Base-by-base conservation (phyloP, 164 flowering plant genomes). In the Vitis labrusca region DNA sequence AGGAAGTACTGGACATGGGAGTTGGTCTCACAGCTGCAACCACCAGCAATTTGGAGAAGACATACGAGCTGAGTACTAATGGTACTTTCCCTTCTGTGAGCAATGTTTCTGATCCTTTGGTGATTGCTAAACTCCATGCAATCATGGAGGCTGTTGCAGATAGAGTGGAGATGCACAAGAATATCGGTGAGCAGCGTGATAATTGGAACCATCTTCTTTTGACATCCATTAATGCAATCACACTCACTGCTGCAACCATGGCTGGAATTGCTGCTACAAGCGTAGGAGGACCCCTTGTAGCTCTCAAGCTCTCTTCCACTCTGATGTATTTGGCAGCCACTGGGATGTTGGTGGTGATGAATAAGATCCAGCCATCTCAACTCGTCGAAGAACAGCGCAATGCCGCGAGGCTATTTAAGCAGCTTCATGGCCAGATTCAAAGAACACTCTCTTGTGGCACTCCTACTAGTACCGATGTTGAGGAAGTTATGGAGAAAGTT, bases 361-460 rank as follows among this genome's bases (percentile, higher is more conserved):
- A 85, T 81, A 88, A 80, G 73, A 83, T 89, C 66, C 93, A 91
- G 59, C 97, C 94, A 0, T 88, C 92, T 0, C 94, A 91, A 53
- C 86, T 88, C 0, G 89, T 86, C 3, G 91, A 89, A 74, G 93
- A 89, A 63, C 97, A 91, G 61, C 59, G 90, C 15, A 87, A 89
- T 23, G 90, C 89, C 0, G 61, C 82, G 0, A 82, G 92, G 64
- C 52, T 86, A 77, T 89, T 85, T 78, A 80, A 79, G 72, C 82
- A 82, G 56, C 86, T 87, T 11, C 75, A 76, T 14, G 1, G 17
- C 6, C 64, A 82, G 29, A 75, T 89, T 9, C 61, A 78, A 65
- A 83, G 85, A 0, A 71, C 32, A 0, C 61, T 89, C 0, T 59
- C 84, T 13, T 50, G 82, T 17, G 52, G 79, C 1, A 59, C 11